Evolutionary conservation across 768 basidiomycete genomes (phyloP).

Genomic region (Lactifluus hygrophoroides): DNA sequence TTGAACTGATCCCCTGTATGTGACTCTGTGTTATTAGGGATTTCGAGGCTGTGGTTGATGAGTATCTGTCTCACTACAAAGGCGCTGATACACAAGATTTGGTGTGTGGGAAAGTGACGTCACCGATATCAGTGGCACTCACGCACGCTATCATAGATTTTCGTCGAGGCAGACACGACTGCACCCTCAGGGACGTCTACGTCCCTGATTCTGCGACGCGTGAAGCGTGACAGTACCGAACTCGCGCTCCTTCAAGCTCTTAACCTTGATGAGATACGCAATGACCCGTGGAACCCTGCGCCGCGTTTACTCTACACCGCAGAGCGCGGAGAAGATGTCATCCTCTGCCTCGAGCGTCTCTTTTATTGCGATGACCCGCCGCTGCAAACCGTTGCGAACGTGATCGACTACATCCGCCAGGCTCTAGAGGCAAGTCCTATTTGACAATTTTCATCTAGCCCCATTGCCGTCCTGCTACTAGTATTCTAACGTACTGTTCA

Average conservation of each 20-base stretch:
- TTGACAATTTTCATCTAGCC: not conserved
- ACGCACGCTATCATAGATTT: not conserved
- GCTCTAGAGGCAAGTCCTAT: conserved; percentile 34
- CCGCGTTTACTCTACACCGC: conserved; percentile 40
- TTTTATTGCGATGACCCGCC: conserved; percentile 39
- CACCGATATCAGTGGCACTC: not conserved
- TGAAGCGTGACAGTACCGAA: conserved; percentile 24
- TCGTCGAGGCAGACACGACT: conserved; percentile 8
- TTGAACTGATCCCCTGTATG: not conserved
- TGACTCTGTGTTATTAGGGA: not conserved
- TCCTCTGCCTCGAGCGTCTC: conserved; percentile 39
- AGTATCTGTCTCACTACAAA: conserved; percentile 14
- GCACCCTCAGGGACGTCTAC: not conserved
- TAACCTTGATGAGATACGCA: conserved; percentile 36
- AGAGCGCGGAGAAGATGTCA: conserved; percentile 34
- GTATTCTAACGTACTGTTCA: not conserved
- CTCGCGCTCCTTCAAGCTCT: conserved; percentile 35
- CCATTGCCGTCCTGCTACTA: too few species aligned
- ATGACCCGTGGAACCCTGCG: conserved; percentile 48
- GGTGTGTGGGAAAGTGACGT: not conserved
- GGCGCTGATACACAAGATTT: not conserved
- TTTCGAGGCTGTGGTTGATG: conserved; percentile 18
- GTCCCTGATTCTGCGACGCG: conserved; percentile 12
- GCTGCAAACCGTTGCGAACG: conserved; percentile 38
- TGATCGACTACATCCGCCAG: conserved; percentile 45